phyloP scores from a whole-genome alignment of 345 rosid species.

The Arabidopsis suecica region DNA sequence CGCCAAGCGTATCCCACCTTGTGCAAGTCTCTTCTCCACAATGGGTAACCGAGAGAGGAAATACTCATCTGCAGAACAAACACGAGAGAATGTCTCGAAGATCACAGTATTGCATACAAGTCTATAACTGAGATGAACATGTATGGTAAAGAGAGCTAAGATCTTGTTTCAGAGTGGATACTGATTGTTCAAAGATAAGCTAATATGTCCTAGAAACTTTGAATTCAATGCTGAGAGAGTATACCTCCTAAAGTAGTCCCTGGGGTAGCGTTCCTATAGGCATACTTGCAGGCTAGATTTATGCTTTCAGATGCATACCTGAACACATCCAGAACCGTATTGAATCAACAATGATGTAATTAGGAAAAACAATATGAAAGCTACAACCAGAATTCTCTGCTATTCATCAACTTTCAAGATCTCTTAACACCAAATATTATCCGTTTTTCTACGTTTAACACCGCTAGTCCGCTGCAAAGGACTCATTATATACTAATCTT shows the following conservation, averaged over 20 bases:
- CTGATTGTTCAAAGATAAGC: not conserved
- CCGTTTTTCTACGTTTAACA: not conserved
- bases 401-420: not conserved
- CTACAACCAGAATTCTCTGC: not conserved
- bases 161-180: not conserved
- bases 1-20: constrained; percentile 83
- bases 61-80: constrained; percentile 62
- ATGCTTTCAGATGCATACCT: constrained; percentile 95
- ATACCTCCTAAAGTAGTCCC: constrained; percentile 88
- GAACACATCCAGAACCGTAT: constrained; percentile 24
- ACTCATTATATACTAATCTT: not conserved
- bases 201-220: constrained; percentile 2
- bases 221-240: not conserved
- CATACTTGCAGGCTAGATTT: constrained; percentile 80
- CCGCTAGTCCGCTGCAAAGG: not conserved
- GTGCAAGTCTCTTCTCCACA: constrained; percentile 84
- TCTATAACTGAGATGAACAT: constrained; percentile 1
- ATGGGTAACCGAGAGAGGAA: constrained; percentile 80
- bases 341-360: constrained; percentile 8
- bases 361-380: not conserved
- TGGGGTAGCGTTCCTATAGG: constrained; percentile 86
- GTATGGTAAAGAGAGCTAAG: constrained; percentile 1
- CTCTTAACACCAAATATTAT: not conserved
- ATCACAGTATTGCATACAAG: constrained; percentile 22
- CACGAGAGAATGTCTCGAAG: not conserved